Conservation (phyloP, 331 rosid genomes). For the Erythrophleum ivorense region DNA sequence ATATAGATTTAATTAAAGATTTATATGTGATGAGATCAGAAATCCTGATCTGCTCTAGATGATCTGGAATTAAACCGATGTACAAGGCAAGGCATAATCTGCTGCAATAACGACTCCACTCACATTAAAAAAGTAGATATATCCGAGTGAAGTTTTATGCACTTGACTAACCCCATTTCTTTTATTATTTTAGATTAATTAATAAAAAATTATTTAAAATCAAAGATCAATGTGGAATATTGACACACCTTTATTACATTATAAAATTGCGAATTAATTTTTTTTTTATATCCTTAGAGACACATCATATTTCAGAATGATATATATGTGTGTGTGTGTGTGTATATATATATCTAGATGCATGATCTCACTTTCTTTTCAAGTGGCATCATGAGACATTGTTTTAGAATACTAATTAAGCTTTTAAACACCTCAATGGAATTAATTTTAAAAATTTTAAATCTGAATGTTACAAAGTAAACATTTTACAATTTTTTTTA, state of each 20-base stretch:
- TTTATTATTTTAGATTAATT: neutral
- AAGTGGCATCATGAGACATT: too few relatives aligned
- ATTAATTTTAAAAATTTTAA: too few relatives aligned
- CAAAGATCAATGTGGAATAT: neutral
- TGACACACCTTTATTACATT: neutral
- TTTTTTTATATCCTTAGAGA: neutral
- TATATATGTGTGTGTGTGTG: too few relatives aligned
- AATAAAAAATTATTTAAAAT: neutral
- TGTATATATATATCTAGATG: too few relatives aligned
- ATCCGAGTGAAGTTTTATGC: neutral
- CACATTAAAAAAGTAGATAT: neutral
- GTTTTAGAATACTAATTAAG: too few relatives aligned
- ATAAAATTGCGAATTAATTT: neutral
- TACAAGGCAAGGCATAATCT: neutral
- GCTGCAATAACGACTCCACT: slow-evolving; percentile 16
- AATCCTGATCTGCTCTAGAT: neutral
- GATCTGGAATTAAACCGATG: neutral
- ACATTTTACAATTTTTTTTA: too few relatives aligned
- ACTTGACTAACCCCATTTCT: neutral
- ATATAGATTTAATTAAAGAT: slow-evolving; percentile 10
- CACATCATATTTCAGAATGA: too few relatives aligned
- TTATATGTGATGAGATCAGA: slow-evolving; percentile 19
- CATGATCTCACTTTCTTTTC: too few relatives aligned
- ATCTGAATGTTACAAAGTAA: too few relatives aligned
- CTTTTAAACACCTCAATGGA: too few relatives aligned